Conservation (phyloP, 2,329 filamentous ascomycete genomes). For the Fonsecaea monophora region DNA sequence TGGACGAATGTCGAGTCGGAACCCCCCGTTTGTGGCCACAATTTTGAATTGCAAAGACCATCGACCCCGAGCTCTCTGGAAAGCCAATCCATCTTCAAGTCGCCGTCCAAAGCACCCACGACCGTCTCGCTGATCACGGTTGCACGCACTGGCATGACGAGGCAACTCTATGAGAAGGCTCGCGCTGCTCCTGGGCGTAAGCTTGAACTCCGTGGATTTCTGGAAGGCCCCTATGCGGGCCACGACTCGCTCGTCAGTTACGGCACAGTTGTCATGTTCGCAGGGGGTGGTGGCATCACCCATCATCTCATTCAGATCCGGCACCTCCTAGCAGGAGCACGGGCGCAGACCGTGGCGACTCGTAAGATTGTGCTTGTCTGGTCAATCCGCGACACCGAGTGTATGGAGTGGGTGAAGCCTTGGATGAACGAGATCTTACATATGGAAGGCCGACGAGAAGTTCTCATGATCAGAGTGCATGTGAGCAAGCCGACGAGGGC, state of each 20-base stretch:
- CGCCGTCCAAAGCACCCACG: constrained; percentile 41
- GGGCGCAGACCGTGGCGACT: constrained; percentile 61
- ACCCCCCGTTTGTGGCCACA: constrained; percentile 30
- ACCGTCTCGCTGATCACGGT: constrained; percentile 64
- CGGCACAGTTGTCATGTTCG: constrained; percentile 70
- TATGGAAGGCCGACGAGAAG: constrained; percentile 64
- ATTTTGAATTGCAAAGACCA: constrained; percentile 22
- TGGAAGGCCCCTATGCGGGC: constrained; percentile 70
- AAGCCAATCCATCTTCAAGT: constrained; percentile 33
- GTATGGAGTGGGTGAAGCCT: constrained; percentile 67
- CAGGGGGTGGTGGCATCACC: constrained; percentile 70
- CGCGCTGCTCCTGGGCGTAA: constrained; percentile 51
- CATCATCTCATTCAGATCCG: constrained; percentile 68
- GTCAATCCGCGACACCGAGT: constrained; percentile 66
- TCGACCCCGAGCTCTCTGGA: constrained; percentile 35
- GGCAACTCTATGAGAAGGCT: constrained; percentile 65
- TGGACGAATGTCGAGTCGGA: constrained; percentile 49
- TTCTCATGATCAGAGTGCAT: constrained; percentile 67
- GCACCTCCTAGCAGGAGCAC: constrained; percentile 62
- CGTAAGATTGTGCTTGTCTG: constrained; percentile 68
- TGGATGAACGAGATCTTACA: constrained; percentile 71
- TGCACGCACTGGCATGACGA: constrained; percentile 69
- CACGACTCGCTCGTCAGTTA: constrained; percentile 66
- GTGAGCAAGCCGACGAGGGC: constrained; percentile 65
- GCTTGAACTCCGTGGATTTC: constrained; percentile 61